Base-by-base conservation (phyloP, 1,284 basidiomycete species). In the Prillingera fragicola region DNA sequence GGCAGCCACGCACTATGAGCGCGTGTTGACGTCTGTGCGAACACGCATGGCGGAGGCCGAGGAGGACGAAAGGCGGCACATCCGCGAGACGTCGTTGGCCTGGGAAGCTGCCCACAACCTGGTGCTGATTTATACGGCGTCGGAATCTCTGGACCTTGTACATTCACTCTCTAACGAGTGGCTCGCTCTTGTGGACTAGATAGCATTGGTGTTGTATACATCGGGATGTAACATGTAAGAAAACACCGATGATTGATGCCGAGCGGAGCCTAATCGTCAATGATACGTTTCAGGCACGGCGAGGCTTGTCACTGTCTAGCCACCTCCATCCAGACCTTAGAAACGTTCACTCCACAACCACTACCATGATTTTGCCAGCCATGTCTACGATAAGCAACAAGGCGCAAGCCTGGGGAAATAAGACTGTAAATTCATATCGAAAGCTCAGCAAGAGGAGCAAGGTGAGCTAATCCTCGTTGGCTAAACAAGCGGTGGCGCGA, bases 51-150 rank as follows among this genome's bases (percentile, higher is more conserved):
- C 50, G 0, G 53, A 38, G 4, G 48, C 43, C 8, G 45, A 54
- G 34, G 26, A n/a, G 8, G 41, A 43, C 29, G 48, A 47, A 23
- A 38, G 42, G 12, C 33, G 65, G 67, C 72, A 46, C 44, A 60
- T 58, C 70, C 76, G 41, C 65, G 21, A 45, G n/a, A 29, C 22
- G 4, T 84, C 55, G 74, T 78, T 39, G 18, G 62, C 65, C 1
- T 76, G 75, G 50, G 85, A 91, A 60, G 81, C 89, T 4, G 91
- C 89, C 0, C 91, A 91, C 70, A 95, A 95, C 59, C 75, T 95
- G 32, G 81, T 84, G 9, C 71, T 87, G 33, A 83, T 94, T 31
- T 91, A 84, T 70, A 79, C 83, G 8, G 78, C 79, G 34, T 85
- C 84, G 1, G 87, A 85, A 3, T 83, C 84, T 4, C 75, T 78